These are phyloP conservation scores for Cerrena zonata DNA, from an alignment of 1,284 basidiomycete species.

Conservation along the genomic window DNA sequence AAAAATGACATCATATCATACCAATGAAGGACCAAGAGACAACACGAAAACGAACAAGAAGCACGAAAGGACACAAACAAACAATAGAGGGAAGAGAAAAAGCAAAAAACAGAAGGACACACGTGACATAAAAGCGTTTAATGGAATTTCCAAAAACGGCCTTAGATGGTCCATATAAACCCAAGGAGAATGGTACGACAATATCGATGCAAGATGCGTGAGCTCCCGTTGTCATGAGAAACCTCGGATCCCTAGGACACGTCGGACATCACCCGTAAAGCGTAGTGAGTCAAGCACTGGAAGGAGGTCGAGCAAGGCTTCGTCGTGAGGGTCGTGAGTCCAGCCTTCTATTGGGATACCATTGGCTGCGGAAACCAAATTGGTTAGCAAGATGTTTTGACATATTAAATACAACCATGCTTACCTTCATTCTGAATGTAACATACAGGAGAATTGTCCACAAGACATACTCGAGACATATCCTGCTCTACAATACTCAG, in stretches of 20 bases:
- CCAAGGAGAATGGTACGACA: not conserved
- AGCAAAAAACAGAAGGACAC: not conserved
- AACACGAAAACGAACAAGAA: not conserved
- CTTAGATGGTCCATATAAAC: not conserved
- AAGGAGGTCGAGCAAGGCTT: slow-evolving; percentile 90
- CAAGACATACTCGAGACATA: slow-evolving; percentile 83
- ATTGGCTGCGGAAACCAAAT: slow-evolving; percentile 66
- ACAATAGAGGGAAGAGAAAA: slow-evolving; percentile 1
- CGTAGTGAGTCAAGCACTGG: slow-evolving; percentile 92
- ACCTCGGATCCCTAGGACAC: slow-evolving; percentile 81
- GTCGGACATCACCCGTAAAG: slow-evolving; percentile 92
- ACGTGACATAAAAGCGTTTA: too few species aligned
- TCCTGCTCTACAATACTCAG: slow-evolving; percentile 83
- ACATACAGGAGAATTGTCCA: slow-evolving; percentile 94
- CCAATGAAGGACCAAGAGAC: not conserved
- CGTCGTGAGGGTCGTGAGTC: slow-evolving; percentile 95
- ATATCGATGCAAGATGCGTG: not conserved
- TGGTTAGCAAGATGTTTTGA: not conserved
- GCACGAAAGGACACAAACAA: too few species aligned
- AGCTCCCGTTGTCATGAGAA: slow-evolving; percentile 33
- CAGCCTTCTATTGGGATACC: slow-evolving; percentile 98
- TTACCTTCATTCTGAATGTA: slow-evolving; percentile 89
- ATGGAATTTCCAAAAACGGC: not conserved
- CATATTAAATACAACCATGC: slow-evolving; percentile 24
- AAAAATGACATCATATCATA: too few species aligned